These are phyloP conservation scores for Amanita brunnescens DNA, from an alignment of 768 basidiomycete species.

Conservation along the genomic window DNA sequence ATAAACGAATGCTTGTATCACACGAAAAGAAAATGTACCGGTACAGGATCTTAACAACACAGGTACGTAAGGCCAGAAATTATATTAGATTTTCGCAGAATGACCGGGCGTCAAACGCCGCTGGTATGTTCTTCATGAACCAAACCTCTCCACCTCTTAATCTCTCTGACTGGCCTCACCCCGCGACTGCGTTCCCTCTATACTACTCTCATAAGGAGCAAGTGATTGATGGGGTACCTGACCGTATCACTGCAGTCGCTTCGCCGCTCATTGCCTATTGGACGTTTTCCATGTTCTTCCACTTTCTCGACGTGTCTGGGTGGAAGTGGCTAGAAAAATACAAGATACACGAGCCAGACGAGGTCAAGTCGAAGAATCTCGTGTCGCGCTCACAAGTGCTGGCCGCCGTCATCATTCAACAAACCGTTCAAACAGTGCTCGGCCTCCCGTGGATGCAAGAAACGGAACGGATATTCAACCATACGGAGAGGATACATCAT, in stretches of 20 bases:
- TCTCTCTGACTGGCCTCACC: slow-evolving; percentile 28
- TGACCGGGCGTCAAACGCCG: no score
- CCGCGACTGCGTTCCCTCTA: slow-evolving; percentile 35
- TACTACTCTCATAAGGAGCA: slow-evolving; percentile 41
- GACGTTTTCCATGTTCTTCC: slow-evolving; percentile 71
- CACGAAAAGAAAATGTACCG: no score
- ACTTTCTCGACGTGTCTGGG: slow-evolving; percentile 66
- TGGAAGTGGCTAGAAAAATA: slow-evolving; percentile 77
- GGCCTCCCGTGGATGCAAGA: slow-evolving; percentile 63
- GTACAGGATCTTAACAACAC: no score
- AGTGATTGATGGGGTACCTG: slow-evolving; percentile 52
- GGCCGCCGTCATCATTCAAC: slow-evolving; percentile 78
- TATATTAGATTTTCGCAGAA: no score
- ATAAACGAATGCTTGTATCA: no score
- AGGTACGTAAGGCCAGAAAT: no score
- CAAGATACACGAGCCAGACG: slow-evolving; percentile 81
- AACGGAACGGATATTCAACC: slow-evolving; percentile 22
- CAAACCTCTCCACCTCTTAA: slow-evolving; percentile 25
- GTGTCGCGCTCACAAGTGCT: slow-evolving; percentile 68
- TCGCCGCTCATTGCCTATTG: slow-evolving; percentile 83
- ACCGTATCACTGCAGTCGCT: slow-evolving; percentile 61
- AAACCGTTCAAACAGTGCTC: slow-evolving; percentile 71
- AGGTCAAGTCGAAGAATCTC: slow-evolving; percentile 67
- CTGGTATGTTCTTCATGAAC: no score
- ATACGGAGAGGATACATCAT: slow-evolving; percentile 34